phyloP scores from a whole-genome alignment of 2,329 filamentous ascomycete genomes.

The Leptographium flavum region DNA sequence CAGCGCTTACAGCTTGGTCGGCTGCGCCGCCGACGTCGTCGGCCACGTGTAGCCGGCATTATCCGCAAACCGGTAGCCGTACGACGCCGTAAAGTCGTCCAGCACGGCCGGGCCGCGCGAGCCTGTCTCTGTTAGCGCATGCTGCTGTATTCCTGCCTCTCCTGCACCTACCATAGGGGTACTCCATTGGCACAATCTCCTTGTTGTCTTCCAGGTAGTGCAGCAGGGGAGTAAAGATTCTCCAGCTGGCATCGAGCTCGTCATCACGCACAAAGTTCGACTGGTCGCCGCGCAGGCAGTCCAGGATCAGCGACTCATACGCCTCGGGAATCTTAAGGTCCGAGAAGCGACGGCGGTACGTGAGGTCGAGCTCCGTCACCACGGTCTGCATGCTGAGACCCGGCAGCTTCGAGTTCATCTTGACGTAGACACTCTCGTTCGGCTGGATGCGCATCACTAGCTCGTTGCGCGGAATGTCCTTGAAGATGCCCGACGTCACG shows the following conservation, averaged over 20 bases:
- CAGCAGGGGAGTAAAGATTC: slow-evolving; percentile 91
- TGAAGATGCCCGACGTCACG: slow-evolving; percentile 97
- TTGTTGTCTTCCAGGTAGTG: slow-evolving; percentile 99
- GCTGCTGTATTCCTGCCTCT: not conserved
- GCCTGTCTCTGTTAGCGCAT: slow-evolving; percentile 36
- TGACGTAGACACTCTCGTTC: slow-evolving; percentile 99
- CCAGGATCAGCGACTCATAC: slow-evolving; percentile 93
- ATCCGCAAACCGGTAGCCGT: slow-evolving; percentile 98
- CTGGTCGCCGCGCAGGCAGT: slow-evolving; percentile 96
- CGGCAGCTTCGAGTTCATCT: slow-evolving; percentile 99
- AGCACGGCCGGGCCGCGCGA: slow-evolving; percentile 92
- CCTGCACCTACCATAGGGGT: slow-evolving; percentile 68
- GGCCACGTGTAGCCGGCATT: slow-evolving; percentile 94
- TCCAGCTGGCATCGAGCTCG: slow-evolving; percentile 94
- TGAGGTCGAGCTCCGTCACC: slow-evolving; percentile 93
- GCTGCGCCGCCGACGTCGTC: slow-evolving; percentile 50
- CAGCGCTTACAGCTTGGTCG: slow-evolving; percentile 62
- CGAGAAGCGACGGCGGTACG: slow-evolving; percentile 94
- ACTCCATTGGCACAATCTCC: slow-evolving; percentile 99
- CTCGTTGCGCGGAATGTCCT: slow-evolving; percentile 98
- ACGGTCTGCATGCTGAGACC: slow-evolving; percentile 99
- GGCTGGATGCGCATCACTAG: slow-evolving; percentile 98
- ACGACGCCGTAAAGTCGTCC: slow-evolving; percentile 95
- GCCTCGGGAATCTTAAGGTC: slow-evolving; percentile 99
- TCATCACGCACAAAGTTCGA: slow-evolving; percentile 98